Conservation (phyloP, 2,329 filamentous ascomycete genomes). For the Fusarium circinatum region DNA sequence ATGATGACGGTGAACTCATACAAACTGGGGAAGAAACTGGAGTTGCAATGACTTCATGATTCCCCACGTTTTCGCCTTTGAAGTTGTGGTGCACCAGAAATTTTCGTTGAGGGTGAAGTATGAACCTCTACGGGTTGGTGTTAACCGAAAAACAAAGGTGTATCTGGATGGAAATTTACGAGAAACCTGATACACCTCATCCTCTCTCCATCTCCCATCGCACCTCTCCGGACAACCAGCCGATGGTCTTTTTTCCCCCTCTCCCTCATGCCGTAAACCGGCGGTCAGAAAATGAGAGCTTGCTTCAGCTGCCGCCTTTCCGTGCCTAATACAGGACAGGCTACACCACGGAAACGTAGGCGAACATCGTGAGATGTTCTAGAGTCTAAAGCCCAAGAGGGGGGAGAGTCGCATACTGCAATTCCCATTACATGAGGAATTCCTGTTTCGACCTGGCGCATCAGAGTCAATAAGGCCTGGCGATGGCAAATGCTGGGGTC, state of each 20-base stretch:
- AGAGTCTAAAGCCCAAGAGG: neutral
- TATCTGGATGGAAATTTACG: conserved; percentile 5
- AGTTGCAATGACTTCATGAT: conserved; percentile 40
- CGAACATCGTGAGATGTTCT: conserved; percentile 22
- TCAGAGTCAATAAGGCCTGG: conserved; percentile 11
- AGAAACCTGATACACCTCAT: conserved; percentile 16
- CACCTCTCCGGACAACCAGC: neutral
- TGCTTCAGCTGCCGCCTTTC: conserved; percentile 17
- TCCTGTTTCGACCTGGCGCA: conserved; percentile 32
- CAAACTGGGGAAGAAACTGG: conserved; percentile 36
- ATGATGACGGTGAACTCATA: conserved; percentile 7
- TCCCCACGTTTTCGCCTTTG: conserved; percentile 32
- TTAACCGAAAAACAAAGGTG: conserved; percentile 11
- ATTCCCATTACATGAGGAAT: conserved; percentile 37
- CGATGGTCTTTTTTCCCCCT: neutral
- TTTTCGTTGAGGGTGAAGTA: neutral
- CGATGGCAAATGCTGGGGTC: conserved; percentile 24
- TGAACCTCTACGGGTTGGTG: conserved; percentile 8
- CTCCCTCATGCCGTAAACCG: conserved; percentile 7
- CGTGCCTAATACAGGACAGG: neutral
- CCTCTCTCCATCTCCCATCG: neutral
- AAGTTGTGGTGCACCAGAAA: neutral
- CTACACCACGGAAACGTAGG: conserved; percentile 2
- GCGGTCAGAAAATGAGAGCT: conserved; percentile 27
- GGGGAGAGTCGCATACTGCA: conserved; percentile 20